Evolutionary conservation across 257 asterid species (phyloP).

Genomic region (Galeopsis tetrahit): DNA sequence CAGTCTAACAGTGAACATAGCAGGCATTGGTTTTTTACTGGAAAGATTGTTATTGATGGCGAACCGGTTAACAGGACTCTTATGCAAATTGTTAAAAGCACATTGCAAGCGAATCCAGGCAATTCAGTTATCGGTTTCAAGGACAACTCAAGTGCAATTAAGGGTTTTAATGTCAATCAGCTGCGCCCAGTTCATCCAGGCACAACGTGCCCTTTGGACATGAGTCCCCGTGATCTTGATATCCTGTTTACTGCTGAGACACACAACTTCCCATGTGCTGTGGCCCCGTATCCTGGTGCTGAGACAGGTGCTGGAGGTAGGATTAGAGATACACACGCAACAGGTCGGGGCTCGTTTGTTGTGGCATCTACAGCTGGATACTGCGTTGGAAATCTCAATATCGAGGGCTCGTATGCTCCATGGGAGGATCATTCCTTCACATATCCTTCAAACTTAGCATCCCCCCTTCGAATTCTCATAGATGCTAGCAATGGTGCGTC

Average conservation of each 20-base stretch:
- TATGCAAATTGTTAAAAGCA: slow-evolving; percentile 90
- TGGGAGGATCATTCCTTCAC: slow-evolving; percentile 85
- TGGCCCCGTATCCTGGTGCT: slow-evolving; percentile 98
- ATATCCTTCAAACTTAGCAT: slow-evolving; percentile 81
- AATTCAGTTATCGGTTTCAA: slow-evolving; percentile 95
- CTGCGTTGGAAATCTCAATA: slow-evolving; percentile 89
- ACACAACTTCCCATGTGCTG: slow-evolving; percentile 97
- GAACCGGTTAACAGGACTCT: slow-evolving; percentile 68
- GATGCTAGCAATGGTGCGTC: slow-evolving; percentile 98
- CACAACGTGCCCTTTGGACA: slow-evolving; percentile 62
- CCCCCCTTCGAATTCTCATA: slow-evolving; percentile 85
- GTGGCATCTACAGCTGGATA: slow-evolving; percentile 94
- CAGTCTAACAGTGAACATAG: slow-evolving; percentile 99
- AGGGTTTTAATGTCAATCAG: slow-evolving; percentile 73
- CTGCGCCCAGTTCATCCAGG: slow-evolving; percentile 80
- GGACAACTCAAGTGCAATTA: slow-evolving; percentile 95
- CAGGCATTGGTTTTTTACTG: slow-evolving; percentile 95
- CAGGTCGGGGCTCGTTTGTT: slow-evolving; percentile 90
- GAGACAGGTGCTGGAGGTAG: slow-evolving; percentile 99
- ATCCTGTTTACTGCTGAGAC: slow-evolving; percentile 93
- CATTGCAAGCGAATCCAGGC: slow-evolving; percentile 77
- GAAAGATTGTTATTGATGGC: slow-evolving; percentile 81
- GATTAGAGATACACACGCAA: slow-evolving; percentile 94
- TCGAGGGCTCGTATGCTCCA: slow-evolving; percentile 88
- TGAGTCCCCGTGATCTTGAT: slow-evolving; percentile 59